Conservation (phyloP, 2,329 filamentous ascomycete genomes). For the Botryosphaeria agaves region DNA sequence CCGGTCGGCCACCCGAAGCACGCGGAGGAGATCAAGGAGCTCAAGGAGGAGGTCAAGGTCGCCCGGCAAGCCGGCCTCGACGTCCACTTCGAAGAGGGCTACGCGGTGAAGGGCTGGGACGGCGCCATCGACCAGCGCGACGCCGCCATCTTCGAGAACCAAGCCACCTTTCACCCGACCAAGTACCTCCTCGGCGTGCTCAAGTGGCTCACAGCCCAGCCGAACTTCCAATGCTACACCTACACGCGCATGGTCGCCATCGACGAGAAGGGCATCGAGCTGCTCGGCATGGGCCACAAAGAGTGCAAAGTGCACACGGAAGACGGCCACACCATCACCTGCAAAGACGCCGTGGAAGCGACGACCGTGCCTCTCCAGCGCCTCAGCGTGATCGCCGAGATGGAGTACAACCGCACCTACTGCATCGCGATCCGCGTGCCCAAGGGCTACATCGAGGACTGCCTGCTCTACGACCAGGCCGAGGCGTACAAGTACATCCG, state of each 20-base stretch:
- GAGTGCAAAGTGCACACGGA: slow-evolving; percentile 29
- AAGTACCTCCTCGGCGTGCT: slow-evolving; percentile 36
- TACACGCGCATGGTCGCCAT: slow-evolving; percentile 30
- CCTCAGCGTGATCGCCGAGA: slow-evolving; percentile 32
- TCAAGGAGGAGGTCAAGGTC: slow-evolving; percentile 28
- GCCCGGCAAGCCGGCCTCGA: slow-evolving; percentile 27
- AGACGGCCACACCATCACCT: slow-evolving; percentile 28
- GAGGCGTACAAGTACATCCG: slow-evolving; percentile 39
- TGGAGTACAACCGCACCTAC: slow-evolving; percentile 38
- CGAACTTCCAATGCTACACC: slow-evolving; percentile 36
- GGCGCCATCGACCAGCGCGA: slow-evolving; percentile 31
- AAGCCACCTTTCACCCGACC: slow-evolving; percentile 40
- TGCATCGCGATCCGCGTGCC: slow-evolving; percentile 38
- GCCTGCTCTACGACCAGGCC: slow-evolving; percentile 36
- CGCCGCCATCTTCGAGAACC: slow-evolving; percentile 27
- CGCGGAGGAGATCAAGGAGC: slow-evolving; percentile 24
- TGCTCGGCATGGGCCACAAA: slow-evolving; percentile 28
- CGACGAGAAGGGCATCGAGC: slow-evolving; percentile 29
- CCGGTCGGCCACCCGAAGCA: slow-evolving; percentile 23
- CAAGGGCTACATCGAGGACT: slow-evolving; percentile 34
- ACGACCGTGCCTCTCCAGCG: slow-evolving; percentile 40
- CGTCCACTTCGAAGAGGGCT: slow-evolving; percentile 23
- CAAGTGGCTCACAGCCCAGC: slow-evolving; percentile 31
- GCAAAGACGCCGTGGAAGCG: slow-evolving; percentile 33
- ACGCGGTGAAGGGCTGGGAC: slow-evolving; percentile 34